A percentile compares a stretch with the other conserved stretches of the same genome.
Evolutionary conservation across 345 rosid species (phyloP).

Genomic region (Aethionema arabicum): DNA sequence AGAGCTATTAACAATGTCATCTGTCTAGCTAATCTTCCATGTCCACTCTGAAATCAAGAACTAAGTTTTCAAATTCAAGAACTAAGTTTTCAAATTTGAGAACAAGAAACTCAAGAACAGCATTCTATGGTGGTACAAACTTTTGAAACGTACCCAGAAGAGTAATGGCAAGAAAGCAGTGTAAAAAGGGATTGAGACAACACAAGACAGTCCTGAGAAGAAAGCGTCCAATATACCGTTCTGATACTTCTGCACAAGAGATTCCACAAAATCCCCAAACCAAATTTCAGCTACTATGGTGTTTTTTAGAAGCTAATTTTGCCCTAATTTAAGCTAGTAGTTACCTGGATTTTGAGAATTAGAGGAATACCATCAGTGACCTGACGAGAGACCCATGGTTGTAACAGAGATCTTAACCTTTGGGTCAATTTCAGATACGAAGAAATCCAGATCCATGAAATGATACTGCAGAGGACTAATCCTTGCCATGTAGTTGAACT

Average conservation of each 20-base stretch:
- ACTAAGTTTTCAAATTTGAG: conserved; percentile 22
- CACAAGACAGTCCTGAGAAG: conserved; percentile 82
- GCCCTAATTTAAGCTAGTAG: neutral
- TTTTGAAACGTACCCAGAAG: conserved; percentile 65
- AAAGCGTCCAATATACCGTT: conserved; percentile 65
- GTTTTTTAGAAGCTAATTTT: neutral
- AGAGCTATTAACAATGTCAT: conserved; percentile 94
- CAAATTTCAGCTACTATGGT: neutral
- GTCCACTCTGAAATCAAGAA: conserved; percentile 72
- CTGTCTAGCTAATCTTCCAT: conserved; percentile 95
- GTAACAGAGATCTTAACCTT: conserved; percentile 67
- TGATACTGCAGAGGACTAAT: conserved; percentile 54
- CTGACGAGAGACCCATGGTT: conserved; percentile 62
- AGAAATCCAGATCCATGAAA: conserved; percentile 72
- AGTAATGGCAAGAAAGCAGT: conserved; percentile 95
- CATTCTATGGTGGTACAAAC: neutral
- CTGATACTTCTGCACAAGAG: conserved; percentile 57
- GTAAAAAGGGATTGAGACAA: conserved; percentile 96
- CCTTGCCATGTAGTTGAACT: conserved; percentile 83
- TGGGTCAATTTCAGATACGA: conserved; percentile 56
- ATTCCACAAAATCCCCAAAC: neutral
- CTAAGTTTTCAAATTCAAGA: conserved; percentile 13
- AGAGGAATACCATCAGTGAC: conserved; percentile 55
- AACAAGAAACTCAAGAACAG: too few relatives aligned
- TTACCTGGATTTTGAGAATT: conserved; percentile 84